A percentile compares a stretch with the other conserved stretches of the same genome.
phyloP scores from a whole-genome alignment of 768 basidiomycete species.

The Hirschioporus abietinus region DNA sequence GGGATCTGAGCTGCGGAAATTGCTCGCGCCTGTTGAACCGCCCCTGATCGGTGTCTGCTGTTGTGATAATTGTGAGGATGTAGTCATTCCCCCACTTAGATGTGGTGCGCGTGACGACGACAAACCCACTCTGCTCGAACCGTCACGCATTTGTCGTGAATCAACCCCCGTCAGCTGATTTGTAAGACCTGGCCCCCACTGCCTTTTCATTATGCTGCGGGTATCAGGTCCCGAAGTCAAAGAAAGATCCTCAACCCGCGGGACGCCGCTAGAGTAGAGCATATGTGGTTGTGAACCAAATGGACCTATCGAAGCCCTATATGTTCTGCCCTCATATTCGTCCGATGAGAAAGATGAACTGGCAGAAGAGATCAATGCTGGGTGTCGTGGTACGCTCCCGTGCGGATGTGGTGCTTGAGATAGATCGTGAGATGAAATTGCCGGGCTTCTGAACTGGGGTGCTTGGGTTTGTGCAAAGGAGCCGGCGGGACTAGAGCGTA shows the following conservation, averaged over 20 bases:
- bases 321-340: background rate
- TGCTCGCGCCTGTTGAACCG: background rate
- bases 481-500: background rate
- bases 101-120: background rate
- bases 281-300: background rate
- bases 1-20: background rate
- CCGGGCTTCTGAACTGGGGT: background rate
- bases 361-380: background rate
- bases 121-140: background rate
- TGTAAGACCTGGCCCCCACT: background rate
- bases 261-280: background rate
- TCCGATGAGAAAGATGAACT: background rate
- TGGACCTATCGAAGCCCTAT: background rate
- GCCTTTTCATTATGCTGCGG: background rate
- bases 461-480: background rate
- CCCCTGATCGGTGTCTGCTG: background rate
- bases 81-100: background rate
- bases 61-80: background rate
- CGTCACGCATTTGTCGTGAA: background rate
- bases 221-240: background rate
- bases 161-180: background rate
- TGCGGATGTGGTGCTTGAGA: background rate
- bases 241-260: background rate
- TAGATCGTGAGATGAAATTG: background rate
- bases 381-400: background rate